Evolutionary conservation across 768 basidiomycete genomes (phyloP), one percentile per base, ranked within the genome.

Genomic region (Mycena venus): DNA sequence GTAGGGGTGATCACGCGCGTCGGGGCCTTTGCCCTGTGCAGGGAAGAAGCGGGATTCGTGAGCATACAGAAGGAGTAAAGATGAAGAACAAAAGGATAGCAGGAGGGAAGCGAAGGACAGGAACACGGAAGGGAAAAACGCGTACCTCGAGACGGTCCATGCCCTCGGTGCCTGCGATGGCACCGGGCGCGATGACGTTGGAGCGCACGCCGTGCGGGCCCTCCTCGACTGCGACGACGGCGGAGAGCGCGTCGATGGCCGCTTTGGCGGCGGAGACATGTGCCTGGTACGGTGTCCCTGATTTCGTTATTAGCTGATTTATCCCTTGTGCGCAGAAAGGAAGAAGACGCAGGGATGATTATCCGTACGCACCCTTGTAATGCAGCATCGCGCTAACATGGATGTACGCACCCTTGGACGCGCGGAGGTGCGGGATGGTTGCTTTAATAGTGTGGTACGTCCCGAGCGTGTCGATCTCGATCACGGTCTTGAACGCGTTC

Each of bases 181-280:
- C 92, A 4, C 97, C 94, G 6, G 96, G 95, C 4, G 95, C 89
- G 77, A 96, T 92, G 58, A 95, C 91, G 78, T 96, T 98, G 21
- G 95, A 95, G 56, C 97, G 92, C 23, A 99, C 92, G n/a, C 98
- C 98, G 77, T 91, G 90, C 5, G 97, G 98, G 1, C 97, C 98
- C 84, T 98, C 97, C 84, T 99, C 97, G 15, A 98, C 90, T 2
- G 97, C 96, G 31, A 99, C 84, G 3, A 95, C 96, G 2, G 89
- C 88, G 67, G 95, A 95, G 7, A 97, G 86, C 0, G 97, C 96
- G 80, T 99, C 97, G 40, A 99, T 91, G 21, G 90, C 98, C 0
- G 98, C 97, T 83, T 99, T 99, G 27, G 97, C 97, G 11, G 97
- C 95, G 15, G 95, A 96, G 15, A 98, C 96, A 79, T 99, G 98